Evolutionary conservation across 2,329 filamentous ascomycete species (phyloP), one percentile per base, ranked within the genome.

Genomic region (Aspergillus persii): DNA sequence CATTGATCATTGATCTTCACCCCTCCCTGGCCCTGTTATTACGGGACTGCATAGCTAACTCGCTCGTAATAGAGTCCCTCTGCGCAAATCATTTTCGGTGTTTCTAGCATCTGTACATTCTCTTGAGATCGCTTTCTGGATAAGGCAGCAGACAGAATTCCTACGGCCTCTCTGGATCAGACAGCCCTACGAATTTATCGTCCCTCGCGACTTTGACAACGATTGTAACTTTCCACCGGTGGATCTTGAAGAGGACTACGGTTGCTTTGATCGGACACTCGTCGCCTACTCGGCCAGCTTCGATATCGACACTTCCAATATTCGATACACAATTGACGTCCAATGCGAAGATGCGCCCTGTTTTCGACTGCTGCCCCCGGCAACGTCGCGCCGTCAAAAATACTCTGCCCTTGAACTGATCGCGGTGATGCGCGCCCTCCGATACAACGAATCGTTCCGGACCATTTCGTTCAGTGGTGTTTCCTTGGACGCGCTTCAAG

Each of bases 281-380:
- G 84, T 84, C 51, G 88, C 87, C 36, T 90, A 90, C 68, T 90
- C 87, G 69, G 80, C 88, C 47, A 87, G 86, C 23, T 91, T 90
- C 69, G 83, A 85, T 59, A 79, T 89, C 26, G 86, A 89, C 65
- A 85, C 88, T 3, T 83, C 83, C 11, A 88, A 87, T 57, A 87
- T 91, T 52, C 81, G 83, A 54, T 89, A 89, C 67, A 80, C 80
- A 5, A 82, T 89, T 57, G 81, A 86, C 66, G 80, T 83, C 65
- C 74, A 83, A 57, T 84, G 83, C 61, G 88, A 90, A 70, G 87
- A 91, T 75, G 83, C 82, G 31, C 88, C 88, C 4, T 83, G 84
- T 39, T 91, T 91, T 68, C 81, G 83, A 62, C 79, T 91, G 8
- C 77, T 88, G 7, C 82, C 81, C 23, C 85, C 87, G 2, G 79